phyloP scores from a whole-genome alignment of 129 eudicot species.

The Pulicaria dysenterica region DNA sequence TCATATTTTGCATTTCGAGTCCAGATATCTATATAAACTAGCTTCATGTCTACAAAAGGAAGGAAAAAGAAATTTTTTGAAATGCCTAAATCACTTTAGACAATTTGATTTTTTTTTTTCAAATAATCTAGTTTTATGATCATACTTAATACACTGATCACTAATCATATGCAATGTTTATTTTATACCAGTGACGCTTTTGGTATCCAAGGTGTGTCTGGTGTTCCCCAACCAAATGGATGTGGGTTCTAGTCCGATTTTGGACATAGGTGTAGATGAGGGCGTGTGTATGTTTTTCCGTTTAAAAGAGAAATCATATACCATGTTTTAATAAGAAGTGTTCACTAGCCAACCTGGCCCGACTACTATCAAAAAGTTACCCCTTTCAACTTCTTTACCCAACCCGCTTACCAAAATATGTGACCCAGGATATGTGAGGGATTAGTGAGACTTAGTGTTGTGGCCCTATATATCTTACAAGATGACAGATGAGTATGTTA shows the following conservation, averaged over 20 bases:
- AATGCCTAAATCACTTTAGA: slow-evolving; percentile 1
- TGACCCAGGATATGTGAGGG: no score
- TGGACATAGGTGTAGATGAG: no score
- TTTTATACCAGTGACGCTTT: no score
- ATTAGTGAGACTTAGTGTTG: not conserved
- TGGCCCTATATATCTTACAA: not conserved
- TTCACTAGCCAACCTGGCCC: no score
- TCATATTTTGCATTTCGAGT: slow-evolving; percentile 6
- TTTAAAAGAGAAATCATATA: no score
- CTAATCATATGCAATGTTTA: not conserved
- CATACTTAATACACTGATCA: not conserved
- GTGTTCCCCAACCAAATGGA: no score
- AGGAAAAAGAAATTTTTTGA: not conserved
- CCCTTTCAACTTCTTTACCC: not conserved
- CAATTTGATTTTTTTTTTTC: not conserved
- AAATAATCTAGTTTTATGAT: not conserved
- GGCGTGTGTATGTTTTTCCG: no score
- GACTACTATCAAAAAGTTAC: not conserved
- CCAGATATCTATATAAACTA: slow-evolving; percentile 5
- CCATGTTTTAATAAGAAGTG: no score
- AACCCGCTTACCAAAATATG: no score
- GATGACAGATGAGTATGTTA: not conserved
- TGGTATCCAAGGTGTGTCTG: no score
- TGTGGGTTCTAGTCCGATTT: no score
- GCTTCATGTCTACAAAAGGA: slow-evolving; percentile 7